Evolutionary conservation across 1,139 yeast genomes (phyloP), one percentile per base, ranked within the genome.

Genomic region (Tardiomyces depauwii): DNA sequence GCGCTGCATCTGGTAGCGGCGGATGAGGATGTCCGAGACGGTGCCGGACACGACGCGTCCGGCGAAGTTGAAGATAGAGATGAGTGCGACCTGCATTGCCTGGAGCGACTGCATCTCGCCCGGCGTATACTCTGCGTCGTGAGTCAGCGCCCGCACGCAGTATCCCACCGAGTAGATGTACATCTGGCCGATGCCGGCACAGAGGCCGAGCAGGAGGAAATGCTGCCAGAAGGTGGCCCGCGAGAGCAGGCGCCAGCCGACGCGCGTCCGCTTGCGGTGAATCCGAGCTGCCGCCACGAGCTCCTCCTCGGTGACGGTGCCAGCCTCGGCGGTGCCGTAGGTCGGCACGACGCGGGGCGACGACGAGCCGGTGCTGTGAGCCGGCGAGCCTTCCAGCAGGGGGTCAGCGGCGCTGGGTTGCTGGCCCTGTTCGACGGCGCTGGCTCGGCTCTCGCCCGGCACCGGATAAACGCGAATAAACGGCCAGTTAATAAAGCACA

Each of bases 141-240:
- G 25, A 6, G 50, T 47, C 42, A 65, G 52, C 2, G 86, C 82
- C 47, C 77, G 74, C 18, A 82, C 73, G 27, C 81, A 72, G 55
- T 76, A 81, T 0, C 91, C 91, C 39, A 80, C 76, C 2, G 83
- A 76, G 57, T 75, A 80, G 30, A 83, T 82, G 58, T 80, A 82
- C 74, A 81, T 78, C 58, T 82, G 89, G 9, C 89, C 89, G 47
- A 78, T 68, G 4, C 87, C 83, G 56, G 82, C 80, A 40, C 80
- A 65, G 2, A 77, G 64, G 0, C 85, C 81, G 46, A 82, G 65
- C 14, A 80, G 66, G 6, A 73, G 39, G 54, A 62, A 61, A 41
- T 63, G 64, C 33, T 59, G 53, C 68, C 69, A 65, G 51, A 63
- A 65, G 25, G 25, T 21, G 4, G 25, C 25, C 7, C 25, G 25